Percentiles rank a stretch among this genome's conserved stretches.
Conservation (phyloP, 768 basidiomycete genomes). For the Cystobasidium tubakii region DNA sequence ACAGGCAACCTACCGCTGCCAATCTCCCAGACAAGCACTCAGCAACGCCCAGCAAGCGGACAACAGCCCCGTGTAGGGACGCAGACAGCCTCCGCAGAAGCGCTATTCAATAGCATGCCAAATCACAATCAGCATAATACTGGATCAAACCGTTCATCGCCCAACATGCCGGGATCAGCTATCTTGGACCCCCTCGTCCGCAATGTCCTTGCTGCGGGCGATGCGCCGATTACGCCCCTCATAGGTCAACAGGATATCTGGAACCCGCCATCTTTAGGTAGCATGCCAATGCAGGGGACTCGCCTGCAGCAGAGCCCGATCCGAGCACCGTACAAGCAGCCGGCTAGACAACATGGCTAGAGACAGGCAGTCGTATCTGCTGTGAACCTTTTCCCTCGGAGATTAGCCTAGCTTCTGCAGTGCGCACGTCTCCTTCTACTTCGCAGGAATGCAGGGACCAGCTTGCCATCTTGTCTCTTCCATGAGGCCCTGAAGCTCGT, state of each 20-base stretch:
- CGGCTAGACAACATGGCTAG: slow-evolving; percentile 31
- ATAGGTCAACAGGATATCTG: slow-evolving; percentile 8
- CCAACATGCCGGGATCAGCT: not conserved
- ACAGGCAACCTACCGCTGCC: not conserved
- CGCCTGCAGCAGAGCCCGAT: not conserved
- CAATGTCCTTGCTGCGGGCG: not conserved
- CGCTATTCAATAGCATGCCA: slow-evolving; percentile 36
- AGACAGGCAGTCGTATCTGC: not conserved
- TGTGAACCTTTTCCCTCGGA: not conserved
- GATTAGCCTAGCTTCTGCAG: not conserved
- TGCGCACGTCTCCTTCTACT: not conserved
- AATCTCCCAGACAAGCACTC: not conserved
- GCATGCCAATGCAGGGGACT: not conserved
- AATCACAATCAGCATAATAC: slow-evolving; percentile 20
- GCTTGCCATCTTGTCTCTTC: no score
- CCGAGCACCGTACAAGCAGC: not conserved
- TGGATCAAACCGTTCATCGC: slow-evolving; percentile 12
- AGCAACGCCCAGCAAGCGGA: not conserved
- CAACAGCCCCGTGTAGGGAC: not conserved
- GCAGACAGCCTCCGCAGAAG: slow-evolving; percentile 15
- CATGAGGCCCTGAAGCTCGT: no score
- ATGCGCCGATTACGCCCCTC: not conserved
- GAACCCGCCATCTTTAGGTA: not conserved
- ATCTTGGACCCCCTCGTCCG: not conserved
- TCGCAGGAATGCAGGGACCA: not conserved